A percentile compares a stretch with the other conserved stretches of the same genome.
Evolutionary conservation across 2,329 filamentous ascomycete species (phyloP).

Genomic region (Zymoseptoria passerinii): DNA sequence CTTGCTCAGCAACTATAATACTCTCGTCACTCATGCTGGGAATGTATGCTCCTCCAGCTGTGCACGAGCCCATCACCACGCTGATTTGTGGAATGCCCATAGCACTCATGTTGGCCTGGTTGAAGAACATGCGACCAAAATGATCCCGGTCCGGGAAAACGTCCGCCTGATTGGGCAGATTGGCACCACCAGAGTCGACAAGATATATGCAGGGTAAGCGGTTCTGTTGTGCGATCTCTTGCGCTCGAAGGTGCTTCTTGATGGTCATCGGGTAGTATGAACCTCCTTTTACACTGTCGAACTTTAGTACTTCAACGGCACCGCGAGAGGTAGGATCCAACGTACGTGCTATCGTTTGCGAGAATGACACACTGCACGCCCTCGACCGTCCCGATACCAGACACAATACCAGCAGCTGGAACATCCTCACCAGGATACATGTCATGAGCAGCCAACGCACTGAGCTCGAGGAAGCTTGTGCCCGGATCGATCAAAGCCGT

Average conservation of each 20-base stretch:
- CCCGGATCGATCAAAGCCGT: slow-evolving; percentile 81
- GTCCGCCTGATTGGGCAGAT: slow-evolving; percentile 88
- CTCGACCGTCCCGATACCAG: slow-evolving; percentile 81
- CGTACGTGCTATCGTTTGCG: slow-evolving; percentile 78
- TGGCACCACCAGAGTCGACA: slow-evolving; percentile 90
- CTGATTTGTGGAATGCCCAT: slow-evolving; percentile 85
- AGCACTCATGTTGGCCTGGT: slow-evolving; percentile 88
- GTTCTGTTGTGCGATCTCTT: slow-evolving; percentile 85
- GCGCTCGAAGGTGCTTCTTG: slow-evolving; percentile 91
- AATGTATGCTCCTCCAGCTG: slow-evolving; percentile 89
- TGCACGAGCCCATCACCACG: slow-evolving; percentile 96
- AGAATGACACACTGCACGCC: slow-evolving; percentile 89
- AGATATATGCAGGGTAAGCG: slow-evolving; percentile 81
- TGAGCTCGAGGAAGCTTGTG: slow-evolving; percentile 87
- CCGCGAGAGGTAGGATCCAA: neutral
- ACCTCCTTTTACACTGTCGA: slow-evolving; percentile 68
- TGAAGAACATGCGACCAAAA: slow-evolving; percentile 96
- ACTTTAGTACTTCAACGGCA: slow-evolving; percentile 8
- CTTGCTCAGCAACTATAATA: slow-evolving; percentile 91
- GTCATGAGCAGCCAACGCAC: slow-evolving; percentile 76
- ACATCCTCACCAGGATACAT: slow-evolving; percentile 83
- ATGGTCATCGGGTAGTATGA: slow-evolving; percentile 97
- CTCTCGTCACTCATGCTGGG: slow-evolving; percentile 96
- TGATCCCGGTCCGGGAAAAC: slow-evolving; percentile 94
- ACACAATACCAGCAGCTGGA: slow-evolving; percentile 83